phyloP scores from a whole-genome alignment of 1,284 basidiomycete genomes.

The Cutaneotrichosporon sp. region DNA sequence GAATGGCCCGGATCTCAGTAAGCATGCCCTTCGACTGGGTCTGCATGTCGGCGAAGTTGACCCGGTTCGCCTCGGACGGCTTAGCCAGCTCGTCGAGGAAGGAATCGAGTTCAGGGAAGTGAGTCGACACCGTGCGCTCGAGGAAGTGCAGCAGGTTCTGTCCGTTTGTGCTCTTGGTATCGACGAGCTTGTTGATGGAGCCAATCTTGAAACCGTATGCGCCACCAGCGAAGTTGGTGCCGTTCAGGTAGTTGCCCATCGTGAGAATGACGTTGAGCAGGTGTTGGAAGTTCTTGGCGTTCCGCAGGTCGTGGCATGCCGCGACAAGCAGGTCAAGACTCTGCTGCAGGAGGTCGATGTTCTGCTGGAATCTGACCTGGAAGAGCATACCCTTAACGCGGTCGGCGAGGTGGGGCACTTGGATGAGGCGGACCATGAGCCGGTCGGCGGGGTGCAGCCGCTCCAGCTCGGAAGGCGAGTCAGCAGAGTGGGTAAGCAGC shows the following conservation, averaged over 20 bases:
- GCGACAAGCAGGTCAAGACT: constrained; percentile 72
- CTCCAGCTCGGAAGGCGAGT: constrained; percentile 76
- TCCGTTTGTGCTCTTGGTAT: constrained; percentile 92
- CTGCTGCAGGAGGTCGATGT: constrained; percentile 62
- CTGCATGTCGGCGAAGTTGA: constrained; percentile 43
- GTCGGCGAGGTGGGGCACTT: constrained; percentile 85
- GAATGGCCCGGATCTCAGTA: constrained; percentile 72
- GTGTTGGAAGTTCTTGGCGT: constrained; percentile 79
- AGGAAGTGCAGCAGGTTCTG: constrained; percentile 93
- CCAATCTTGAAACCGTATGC: constrained; percentile 96
- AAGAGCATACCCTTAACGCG: constrained; percentile 94
- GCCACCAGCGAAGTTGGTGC: constrained; percentile 91
- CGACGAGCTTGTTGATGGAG: constrained; percentile 98
- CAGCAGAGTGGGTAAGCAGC: constrained; percentile 70
- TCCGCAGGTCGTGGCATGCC: constrained; percentile 68
- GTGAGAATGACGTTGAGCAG: constrained; percentile 71
- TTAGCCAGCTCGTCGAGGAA: constrained; percentile 86
- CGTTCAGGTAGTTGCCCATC: constrained; percentile 98
- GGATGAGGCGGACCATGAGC: constrained; percentile 93
- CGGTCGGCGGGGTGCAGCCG: constrained; percentile 89
- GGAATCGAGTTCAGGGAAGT: constrained; percentile 80
- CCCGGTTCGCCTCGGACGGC: constrained; percentile 86
- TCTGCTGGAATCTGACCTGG: constrained; percentile 76
- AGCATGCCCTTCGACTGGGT: constrained; percentile 56
- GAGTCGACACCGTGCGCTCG: constrained; percentile 78